A percentile compares a stretch with the other conserved stretches of the same genome.
phyloP scores from a whole-genome alignment of 805 yeast species.

The Metschnikowia aberdeeniae region DNA sequence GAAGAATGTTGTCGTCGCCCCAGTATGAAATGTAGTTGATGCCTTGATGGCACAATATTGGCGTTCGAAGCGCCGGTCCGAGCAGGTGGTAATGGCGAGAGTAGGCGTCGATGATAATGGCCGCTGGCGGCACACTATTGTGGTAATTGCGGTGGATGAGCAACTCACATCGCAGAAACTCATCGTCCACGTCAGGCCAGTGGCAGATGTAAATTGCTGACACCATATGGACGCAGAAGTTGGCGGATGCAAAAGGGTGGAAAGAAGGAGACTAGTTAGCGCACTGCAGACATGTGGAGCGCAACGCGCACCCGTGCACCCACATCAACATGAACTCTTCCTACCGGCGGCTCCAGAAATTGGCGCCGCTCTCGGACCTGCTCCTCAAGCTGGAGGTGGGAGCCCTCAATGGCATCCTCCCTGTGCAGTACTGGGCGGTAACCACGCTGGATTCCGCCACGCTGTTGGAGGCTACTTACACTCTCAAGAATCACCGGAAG shows the following conservation, averaged over 20 bases:
- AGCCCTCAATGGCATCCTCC: conserved; percentile 51
- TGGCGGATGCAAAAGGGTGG: background rate
- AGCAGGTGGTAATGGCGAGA: conserved; percentile 21
- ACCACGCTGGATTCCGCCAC: background rate
- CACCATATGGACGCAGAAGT: conserved; percentile 23
- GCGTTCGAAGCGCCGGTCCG: conserved; percentile 21
- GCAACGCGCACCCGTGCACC: background rate
- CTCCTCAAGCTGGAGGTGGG: conserved; percentile 22
- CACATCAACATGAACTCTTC: background rate
- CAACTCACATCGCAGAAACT: conserved; percentile 25
- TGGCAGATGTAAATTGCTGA: conserved; percentile 36
- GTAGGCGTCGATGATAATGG: conserved; percentile 23
- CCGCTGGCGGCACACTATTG: conserved; percentile 27
- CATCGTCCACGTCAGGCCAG: conserved; percentile 27
- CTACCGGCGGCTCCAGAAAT: background rate
- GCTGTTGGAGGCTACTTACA: conserved; percentile 33
- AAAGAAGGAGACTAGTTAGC: background rate
- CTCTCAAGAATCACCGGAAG: conserved; percentile 49
- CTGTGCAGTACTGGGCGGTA: conserved; percentile 10
- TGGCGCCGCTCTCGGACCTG: conserved; percentile 5
- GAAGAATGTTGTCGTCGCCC: conserved; percentile 40
- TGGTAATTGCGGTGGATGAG: conserved; percentile 33
- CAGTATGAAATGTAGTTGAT: conserved; percentile 51
- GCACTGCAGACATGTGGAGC: too few species aligned
- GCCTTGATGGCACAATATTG: conserved; percentile 47